Evolutionary conservation across 306 rosid genomes (phyloP), one percentile per base, ranked within the genome.

Genomic region (Lathyrus aphaca): DNA sequence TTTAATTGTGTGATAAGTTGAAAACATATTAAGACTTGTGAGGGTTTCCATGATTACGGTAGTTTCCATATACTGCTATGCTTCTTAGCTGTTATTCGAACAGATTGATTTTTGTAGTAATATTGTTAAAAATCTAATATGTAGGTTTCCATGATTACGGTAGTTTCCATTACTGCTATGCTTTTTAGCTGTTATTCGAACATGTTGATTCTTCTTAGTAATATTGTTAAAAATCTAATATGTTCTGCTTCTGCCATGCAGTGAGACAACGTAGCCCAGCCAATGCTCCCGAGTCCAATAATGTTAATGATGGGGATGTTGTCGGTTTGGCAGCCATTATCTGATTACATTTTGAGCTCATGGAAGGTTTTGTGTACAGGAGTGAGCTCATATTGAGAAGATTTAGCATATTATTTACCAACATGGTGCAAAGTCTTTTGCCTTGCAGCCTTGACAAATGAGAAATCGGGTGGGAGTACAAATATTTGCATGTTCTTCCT

Each of bases 271-370:
- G 99, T 21, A 85, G 73, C 81, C 30, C 90, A 5, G 74, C 45
- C 68, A 86, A 86, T 49, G 62, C 80, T 75, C 57, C 86, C 0
- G 95, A 84, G 64, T 80, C 83, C 76, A 87, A 77, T 69, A 87
- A 77, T 69, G 86, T 74, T 35, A 88, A 85, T 61, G 99, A 91
- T 15, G 96, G 90, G 45, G 97, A 86, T 0, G 17, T 4, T 23
- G 23, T 91, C 30, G 99, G 99, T 13, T 77, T 95, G 85, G 96
- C 97, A 39, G 70, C 95, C 75, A 80, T 94, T 16, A 74, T 89
- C 39, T 90, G 86, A 93, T 51, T 78, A 38, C 55, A 27, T 66
- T 69, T 69, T 32, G 65, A 40, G 76, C 74, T 83, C 74, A 70
- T 66, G 64, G 79, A 80, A 50, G 72, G 76, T 74, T 79, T 74